These are phyloP conservation scores for Moelleriella libera DNA, from an alignment of 2,329 filamentous ascomycete species.

Conservation along the genomic window DNA sequence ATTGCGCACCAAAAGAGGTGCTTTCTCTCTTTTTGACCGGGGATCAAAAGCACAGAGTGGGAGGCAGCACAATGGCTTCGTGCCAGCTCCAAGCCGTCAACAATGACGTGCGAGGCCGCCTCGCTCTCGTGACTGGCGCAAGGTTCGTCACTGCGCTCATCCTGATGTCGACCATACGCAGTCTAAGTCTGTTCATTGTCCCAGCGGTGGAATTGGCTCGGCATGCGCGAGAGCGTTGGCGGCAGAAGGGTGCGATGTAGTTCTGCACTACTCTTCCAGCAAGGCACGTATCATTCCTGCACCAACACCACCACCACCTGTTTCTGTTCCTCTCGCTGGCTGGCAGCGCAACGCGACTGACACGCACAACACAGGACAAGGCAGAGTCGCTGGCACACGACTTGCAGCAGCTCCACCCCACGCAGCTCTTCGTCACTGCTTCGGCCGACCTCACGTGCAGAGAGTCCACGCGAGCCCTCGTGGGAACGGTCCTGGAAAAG, in stretches of 20 bases:
- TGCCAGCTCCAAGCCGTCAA: slow-evolving; percentile 1
- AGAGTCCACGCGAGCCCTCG: slow-evolving; percentile 3
- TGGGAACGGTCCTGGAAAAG: background rate
- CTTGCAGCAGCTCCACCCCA: background rate
- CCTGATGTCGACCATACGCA: background rate
- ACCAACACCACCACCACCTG: background rate
- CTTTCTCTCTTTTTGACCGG: too few species aligned
- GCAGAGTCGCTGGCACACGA: background rate
- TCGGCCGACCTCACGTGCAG: slow-evolving; percentile 3
- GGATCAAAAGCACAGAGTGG: background rate
- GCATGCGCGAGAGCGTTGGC: slow-evolving; percentile 3
- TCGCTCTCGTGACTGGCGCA: slow-evolving; percentile 4
- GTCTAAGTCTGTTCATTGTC: background rate
- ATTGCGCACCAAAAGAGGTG: background rate
- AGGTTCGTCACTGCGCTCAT: background rate
- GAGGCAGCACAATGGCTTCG: background rate
- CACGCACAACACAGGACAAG: slow-evolving; percentile 1
- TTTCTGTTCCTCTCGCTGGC: too few species aligned
- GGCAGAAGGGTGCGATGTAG: slow-evolving; percentile 3
- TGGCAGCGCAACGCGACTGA: too few species aligned
- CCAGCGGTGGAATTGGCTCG: slow-evolving; percentile 4
- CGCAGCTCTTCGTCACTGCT: slow-evolving; percentile 2
- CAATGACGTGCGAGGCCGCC: background rate
- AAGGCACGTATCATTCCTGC: background rate
- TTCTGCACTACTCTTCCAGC: slow-evolving; percentile 4